phyloP scores from a whole-genome alignment of 257 asterid genomes.

The Capsicum pubescens region DNA sequence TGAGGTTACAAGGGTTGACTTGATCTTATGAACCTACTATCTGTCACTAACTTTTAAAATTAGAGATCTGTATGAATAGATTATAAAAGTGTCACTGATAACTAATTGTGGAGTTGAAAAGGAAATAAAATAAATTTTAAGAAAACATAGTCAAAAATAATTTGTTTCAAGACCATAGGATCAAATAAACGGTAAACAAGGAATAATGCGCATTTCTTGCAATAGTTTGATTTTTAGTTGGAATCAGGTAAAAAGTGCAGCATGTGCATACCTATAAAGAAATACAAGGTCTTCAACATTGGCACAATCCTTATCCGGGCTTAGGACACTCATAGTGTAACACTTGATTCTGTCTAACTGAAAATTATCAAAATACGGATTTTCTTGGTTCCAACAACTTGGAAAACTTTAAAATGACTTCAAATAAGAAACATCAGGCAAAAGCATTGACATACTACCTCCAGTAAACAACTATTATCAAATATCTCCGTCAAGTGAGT shows the following conservation, averaged over 20 bases:
- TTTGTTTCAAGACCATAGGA: background rate
- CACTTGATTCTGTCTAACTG: slow-evolving; percentile 83
- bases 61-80: background rate
- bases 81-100: background rate
- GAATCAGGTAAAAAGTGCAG: slow-evolving; percentile 21
- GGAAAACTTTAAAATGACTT: slow-evolving; percentile 30
- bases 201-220: background rate
- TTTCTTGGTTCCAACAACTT: slow-evolving; percentile 28
- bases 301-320: slow-evolving; percentile 62
- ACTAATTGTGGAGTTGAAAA: background rate
- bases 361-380: slow-evolving; percentile 27
- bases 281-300: slow-evolving; percentile 82
- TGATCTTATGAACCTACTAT: slow-evolving; percentile 4
- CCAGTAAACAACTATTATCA: slow-evolving; percentile 65
- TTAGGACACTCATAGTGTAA: slow-evolving; percentile 94
- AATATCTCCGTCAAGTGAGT: slow-evolving; percentile 95
- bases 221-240: background rate
- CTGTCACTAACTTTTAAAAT: background rate
- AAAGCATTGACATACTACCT: slow-evolving; percentile 53
- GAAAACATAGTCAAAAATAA: background rate
- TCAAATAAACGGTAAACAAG: slow-evolving; percentile 16
- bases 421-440: slow-evolving; percentile 34
- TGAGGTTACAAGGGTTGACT: background rate
- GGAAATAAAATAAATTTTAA: background rate
- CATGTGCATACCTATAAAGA: slow-evolving; percentile 65